Conservation (phyloP, 139 green algal genomes). For the Chlamydomonas schloesseri region DNA sequence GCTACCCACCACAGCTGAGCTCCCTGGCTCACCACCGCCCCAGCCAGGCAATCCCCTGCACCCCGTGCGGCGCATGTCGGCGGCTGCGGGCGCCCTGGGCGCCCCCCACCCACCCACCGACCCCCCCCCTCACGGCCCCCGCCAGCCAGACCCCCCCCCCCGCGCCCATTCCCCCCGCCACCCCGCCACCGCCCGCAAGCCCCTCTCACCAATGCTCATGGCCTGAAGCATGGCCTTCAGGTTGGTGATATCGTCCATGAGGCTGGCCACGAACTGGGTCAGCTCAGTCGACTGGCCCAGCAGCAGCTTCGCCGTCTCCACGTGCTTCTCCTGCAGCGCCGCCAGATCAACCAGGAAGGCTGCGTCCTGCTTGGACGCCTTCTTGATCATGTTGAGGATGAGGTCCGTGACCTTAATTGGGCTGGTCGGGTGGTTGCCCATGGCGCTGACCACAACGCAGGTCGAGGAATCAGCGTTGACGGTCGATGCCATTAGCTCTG, state of each 20-base stretch:
- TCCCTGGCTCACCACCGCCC: no score
- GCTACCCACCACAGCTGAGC: no score
- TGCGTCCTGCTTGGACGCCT: conserved; percentile 67
- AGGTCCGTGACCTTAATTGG: conserved; percentile 93
- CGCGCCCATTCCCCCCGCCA: not conserved
- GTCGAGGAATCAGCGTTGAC: conserved; percentile 64
- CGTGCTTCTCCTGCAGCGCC: conserved; percentile 92
- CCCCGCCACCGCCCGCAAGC: not conserved
- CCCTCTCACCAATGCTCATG: conserved; percentile 74
- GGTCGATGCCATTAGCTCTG: conserved; percentile 74
- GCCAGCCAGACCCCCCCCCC: no score
- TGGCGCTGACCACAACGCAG: conserved; percentile 88
- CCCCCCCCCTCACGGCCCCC: not conserved
- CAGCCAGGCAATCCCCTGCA: no score
- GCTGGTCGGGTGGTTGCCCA: conserved; percentile 82
- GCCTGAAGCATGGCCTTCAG: conserved; percentile 96
- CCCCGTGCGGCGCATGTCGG: no score
- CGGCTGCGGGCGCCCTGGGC: no score
- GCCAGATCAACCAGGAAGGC: conserved; percentile 89
- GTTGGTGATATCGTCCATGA: conserved; percentile 92
- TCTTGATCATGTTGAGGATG: conserved; percentile 91
- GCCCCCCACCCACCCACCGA: no score
- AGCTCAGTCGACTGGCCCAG: conserved; percentile 77
- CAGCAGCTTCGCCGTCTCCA: conserved; percentile 84
- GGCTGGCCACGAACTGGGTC: conserved; percentile 77